Base-by-base conservation (phyloP, 2,329 filamentous ascomycete genomes). In the Aureobasidium leucospermi region DNA sequence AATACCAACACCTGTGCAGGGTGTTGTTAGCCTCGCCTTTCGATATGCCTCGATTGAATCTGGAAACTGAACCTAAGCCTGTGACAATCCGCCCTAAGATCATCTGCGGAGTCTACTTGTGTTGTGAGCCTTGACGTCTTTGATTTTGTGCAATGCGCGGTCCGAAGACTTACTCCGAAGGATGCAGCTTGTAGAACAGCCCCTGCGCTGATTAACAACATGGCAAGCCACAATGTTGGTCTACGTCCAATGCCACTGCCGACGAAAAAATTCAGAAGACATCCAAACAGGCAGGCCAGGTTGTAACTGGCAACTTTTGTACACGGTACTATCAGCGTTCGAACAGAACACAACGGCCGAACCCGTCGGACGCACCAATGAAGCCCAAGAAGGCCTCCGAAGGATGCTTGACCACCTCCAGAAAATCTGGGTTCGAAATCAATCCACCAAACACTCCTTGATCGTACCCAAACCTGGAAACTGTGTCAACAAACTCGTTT, bases 381-480 rank as follows among this genome's bases (percentile, higher is more conserved):
- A 71, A 71, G 3, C 69, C 69, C 48, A 70, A 65, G 2, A 70
- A 65, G 1, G 62, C 67, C 0, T 66, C 62, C 1, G 62, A 65
- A 1, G 69, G 69, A 60, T 71, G 66, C 5, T 65, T 56, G 46
- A 71, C 71, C 0, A 65, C 68, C 39, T 69, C 53, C 4, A 70
- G 59, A 46, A 68, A 72, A 43, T 70, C 62, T 8, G 62, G 60
- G 47, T 70, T 71, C 1, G 66, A 66, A 1, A 72, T 65, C 32
- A 71, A 68, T 23, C 68, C 68, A 39, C 65, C 64, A 55, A 71
- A 72, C 2, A 72, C 70, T 32, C 70, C 69, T 49, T 72, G 70
- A 39, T 72, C 70, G 51, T 72, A 72, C 4, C 70, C 57, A 29
- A 60, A 60, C 3, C 57, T 59, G n/a, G 2, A 6, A 5, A 10